Evolutionary conservation across 2,329 filamentous ascomycete genomes (phyloP).

Genomic region (Pseudonectria foliicola): DNA sequence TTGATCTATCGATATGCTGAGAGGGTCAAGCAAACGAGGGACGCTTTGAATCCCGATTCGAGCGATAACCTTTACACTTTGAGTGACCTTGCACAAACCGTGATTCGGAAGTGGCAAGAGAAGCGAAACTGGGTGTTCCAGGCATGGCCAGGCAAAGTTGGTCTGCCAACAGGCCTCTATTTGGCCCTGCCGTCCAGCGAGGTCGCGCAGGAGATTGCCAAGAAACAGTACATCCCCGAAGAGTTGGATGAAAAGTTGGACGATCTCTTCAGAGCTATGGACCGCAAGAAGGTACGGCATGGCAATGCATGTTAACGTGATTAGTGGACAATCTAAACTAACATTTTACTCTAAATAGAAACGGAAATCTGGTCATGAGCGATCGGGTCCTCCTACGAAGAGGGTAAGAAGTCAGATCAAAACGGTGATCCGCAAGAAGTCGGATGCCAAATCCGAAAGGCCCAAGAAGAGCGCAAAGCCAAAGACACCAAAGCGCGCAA

Average conservation of each 20-base stretch:
- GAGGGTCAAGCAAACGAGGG: constrained; percentile 81
- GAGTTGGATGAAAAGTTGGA: constrained; percentile 72
- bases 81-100: constrained; percentile 76
- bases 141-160: constrained; percentile 72
- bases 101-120: constrained; percentile 81
- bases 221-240: constrained; percentile 76
- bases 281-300: constrained; percentile 60
- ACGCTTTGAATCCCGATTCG: constrained; percentile 61
- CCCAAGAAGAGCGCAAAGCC: constrained; percentile 27
- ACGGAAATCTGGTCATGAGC: constrained; percentile 48
- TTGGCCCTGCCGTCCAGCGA: constrained; percentile 66
- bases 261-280: constrained; percentile 53
- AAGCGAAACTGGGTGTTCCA: constrained; percentile 80
- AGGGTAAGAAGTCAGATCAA: constrained; percentile 31
- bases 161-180: constrained; percentile 74
- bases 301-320: background rate
- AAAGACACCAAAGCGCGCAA: constrained; percentile 22
- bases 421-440: constrained; percentile 30
- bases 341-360: too few species aligned
- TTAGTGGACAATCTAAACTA: too few species aligned
- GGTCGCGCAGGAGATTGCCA: constrained; percentile 75
- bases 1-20: constrained; percentile 90
- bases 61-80: constrained; percentile 78
- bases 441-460: constrained; percentile 27
- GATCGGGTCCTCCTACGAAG: constrained; percentile 36